phyloP scores from a whole-genome alignment of 2,329 filamentous ascomycete genomes.

The Phialemoniopsis sp. region DNA sequence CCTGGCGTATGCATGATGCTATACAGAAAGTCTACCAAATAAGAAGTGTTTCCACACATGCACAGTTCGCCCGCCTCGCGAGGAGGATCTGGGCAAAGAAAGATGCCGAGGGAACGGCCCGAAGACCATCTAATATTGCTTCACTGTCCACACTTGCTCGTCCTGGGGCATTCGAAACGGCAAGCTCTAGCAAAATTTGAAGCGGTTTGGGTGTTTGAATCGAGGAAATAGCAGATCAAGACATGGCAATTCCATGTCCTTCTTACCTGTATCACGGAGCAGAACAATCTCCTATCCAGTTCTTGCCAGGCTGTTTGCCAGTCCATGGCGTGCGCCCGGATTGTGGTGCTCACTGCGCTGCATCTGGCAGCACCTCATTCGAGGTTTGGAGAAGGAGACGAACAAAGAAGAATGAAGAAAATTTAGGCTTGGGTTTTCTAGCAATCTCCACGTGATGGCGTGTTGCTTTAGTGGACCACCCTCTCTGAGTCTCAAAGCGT shows the following conservation, averaged over 20 bases:
- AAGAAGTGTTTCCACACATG: conserved; percentile 27
- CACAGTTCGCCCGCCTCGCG: conserved; percentile 8
- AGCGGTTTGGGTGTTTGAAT: conserved; percentile 27
- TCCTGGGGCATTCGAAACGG: conserved; percentile 48
- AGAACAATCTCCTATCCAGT: too few relatives aligned
- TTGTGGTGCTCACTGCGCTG: too few relatives aligned
- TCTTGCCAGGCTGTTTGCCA: too few relatives aligned
- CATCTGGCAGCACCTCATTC: too few relatives aligned
- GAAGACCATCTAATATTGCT: conserved; percentile 47
- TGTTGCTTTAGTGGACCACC: conserved; percentile 2
- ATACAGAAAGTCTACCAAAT: conserved; percentile 2
- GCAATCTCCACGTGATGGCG: too few relatives aligned
- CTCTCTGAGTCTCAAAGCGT: conserved; percentile 25
- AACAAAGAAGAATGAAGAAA: too few relatives aligned
- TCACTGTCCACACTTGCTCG: conserved; percentile 68
- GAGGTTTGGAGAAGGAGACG: too few relatives aligned
- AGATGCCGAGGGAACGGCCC: conserved; percentile 20
- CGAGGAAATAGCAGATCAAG: not conserved
- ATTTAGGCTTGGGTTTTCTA: too few relatives aligned
- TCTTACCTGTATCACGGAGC: too few relatives aligned
- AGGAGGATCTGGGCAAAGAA: conserved; percentile 8
- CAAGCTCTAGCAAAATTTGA: conserved; percentile 66
- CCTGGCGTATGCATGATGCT: conserved; percentile 7
- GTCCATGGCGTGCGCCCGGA: too few relatives aligned
- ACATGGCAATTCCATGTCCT: too few relatives aligned